phyloP scores from a whole-genome alignment of 163 green algal genomes.

The Smithsoniella earleae region DNA sequence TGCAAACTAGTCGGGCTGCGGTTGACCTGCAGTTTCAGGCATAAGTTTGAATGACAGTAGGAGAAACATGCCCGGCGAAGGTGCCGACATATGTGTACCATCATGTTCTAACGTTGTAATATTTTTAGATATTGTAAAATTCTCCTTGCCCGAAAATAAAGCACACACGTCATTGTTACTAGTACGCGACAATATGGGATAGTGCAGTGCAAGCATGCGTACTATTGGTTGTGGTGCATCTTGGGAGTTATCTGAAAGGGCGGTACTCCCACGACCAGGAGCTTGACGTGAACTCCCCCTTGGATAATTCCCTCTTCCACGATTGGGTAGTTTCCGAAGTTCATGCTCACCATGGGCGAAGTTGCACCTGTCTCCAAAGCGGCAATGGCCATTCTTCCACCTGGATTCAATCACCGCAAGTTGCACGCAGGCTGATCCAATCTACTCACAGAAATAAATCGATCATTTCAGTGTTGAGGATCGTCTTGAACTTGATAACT shows the following conservation, averaged over 20 bases:
- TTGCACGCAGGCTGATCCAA: slow-evolving; percentile 5
- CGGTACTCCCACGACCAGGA: background rate
- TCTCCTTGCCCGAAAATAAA: no score
- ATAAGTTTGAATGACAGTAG: no score
- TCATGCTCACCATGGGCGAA: slow-evolving; percentile 80
- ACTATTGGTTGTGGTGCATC: slow-evolving; percentile 26
- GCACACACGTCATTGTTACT: no score
- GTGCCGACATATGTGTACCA: no score
- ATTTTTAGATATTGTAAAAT: no score
- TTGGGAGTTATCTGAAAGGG: no score
- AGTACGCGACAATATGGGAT: no score
- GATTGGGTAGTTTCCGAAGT: slow-evolving; percentile 46
- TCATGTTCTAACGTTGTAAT: no score
- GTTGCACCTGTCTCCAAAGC: slow-evolving; percentile 72
- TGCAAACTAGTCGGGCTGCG: background rate
- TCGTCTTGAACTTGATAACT: no score
- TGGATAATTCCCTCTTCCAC: background rate
- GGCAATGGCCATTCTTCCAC: slow-evolving; percentile 67
- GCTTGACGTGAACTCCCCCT: background rate
- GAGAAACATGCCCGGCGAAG: no score
- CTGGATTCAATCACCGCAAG: slow-evolving; percentile 37
- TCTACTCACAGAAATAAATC: no score
- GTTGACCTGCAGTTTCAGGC: background rate
- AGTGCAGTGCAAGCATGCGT: background rate
- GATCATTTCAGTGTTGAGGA: no score